Percentiles rank a stretch among this genome's conserved stretches.
Evolutionary conservation across 2,329 filamentous ascomycete species (phyloP).

Genomic region (Didymella segeticola): DNA sequence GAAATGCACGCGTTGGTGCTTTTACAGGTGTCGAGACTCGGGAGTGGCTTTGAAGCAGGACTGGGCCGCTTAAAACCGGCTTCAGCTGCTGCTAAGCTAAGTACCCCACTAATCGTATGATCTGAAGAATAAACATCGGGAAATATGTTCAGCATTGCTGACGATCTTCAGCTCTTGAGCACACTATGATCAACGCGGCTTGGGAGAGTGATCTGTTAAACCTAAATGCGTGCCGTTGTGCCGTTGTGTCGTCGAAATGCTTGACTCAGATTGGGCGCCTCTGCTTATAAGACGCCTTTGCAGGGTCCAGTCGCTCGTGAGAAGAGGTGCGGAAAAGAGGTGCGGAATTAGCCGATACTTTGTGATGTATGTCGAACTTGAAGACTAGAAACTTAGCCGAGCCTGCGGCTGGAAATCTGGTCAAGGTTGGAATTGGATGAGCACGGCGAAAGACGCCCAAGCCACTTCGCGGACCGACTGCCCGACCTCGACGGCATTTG

Average conservation of each 20-base stretch:
- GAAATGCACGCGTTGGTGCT: no score
- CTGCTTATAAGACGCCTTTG: background rate
- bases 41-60: no score
- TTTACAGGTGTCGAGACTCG: no score
- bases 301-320: background rate
- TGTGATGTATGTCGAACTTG: background rate
- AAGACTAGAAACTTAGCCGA: conserved; percentile 6
- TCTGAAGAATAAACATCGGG: no score
- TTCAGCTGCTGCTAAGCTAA: no score
- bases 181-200: background rate
- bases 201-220: background rate
- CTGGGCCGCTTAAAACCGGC: no score
- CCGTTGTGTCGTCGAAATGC: background rate
- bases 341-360: conserved; percentile 3
- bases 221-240: background rate
- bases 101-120: no score
- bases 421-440: background rate
- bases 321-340: background rate
- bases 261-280: background rate
- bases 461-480: background rate
- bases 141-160: background rate
- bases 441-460: background rate
- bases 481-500: background rate
- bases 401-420: background rate
- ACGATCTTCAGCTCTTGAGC: background rate